A percentile compares a stretch with the other conserved stretches of the same genome.
Conservation (phyloP, 2,329 filamentous ascomycete species). For the Colletotrichum sp. region DNA sequence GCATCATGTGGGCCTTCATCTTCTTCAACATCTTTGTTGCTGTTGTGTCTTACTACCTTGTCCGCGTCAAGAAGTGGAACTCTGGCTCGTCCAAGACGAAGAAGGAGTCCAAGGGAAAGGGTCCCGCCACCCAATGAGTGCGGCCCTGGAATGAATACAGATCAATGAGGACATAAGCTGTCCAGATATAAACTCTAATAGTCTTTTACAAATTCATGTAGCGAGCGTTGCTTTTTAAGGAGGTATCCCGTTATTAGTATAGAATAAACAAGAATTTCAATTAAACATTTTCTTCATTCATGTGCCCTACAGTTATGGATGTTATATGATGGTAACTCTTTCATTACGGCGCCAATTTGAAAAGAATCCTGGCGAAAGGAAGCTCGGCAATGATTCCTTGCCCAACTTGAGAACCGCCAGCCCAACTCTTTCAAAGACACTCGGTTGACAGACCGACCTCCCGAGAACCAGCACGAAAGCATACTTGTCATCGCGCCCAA, state of each 20-base stretch:
- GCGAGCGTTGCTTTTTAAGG: constrained; percentile 2
- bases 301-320: background rate
- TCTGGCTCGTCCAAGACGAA: constrained; percentile 4
- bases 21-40: constrained; percentile 66
- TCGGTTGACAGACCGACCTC: fast-evolving
- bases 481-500: background rate
- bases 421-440: background rate
- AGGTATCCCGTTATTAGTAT: background rate
- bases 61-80: constrained; percentile 18
- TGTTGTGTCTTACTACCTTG: constrained; percentile 66
- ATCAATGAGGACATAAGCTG: background rate
- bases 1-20: constrained; percentile 72
- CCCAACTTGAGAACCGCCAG: background rate
- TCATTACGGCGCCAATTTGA: background rate
- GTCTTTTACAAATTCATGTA: background rate
- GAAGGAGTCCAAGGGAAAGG: constrained; percentile 10
- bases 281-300: fast-evolving
- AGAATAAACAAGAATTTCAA: background rate
- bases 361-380: background rate
- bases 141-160: background rate
- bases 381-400: background rate
- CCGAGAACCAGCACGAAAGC: background rate
- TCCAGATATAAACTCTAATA: background rate
- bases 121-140: background rate
- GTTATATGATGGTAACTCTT: background rate